Conservation (phyloP, 2,329 filamentous ascomycete genomes). For the Diaporthe vexans region DNA sequence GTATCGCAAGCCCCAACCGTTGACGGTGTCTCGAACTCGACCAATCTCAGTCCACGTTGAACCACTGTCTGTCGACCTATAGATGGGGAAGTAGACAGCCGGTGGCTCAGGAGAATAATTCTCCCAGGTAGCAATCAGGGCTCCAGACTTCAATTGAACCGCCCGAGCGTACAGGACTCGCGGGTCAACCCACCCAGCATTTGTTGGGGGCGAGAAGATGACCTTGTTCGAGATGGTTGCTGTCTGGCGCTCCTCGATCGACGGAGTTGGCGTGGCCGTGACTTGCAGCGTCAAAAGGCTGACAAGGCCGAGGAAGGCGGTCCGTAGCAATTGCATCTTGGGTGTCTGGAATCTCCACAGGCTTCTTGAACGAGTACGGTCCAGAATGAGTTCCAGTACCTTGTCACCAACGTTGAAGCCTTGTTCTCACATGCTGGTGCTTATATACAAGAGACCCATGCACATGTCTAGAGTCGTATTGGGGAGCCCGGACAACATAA, state of each 20-base stretch:
- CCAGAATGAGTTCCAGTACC: too few species aligned
- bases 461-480: background rate
- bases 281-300: slow-evolving; percentile 15
- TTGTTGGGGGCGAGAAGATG: slow-evolving; percentile 21
- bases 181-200: slow-evolving; percentile 48
- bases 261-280: slow-evolving; percentile 20
- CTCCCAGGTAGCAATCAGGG: slow-evolving; percentile 68
- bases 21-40: slow-evolving; percentile 72
- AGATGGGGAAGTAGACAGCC: slow-evolving; percentile 68
- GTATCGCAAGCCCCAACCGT: slow-evolving; percentile 76
- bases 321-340: slow-evolving; percentile 10
- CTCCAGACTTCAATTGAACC: slow-evolving; percentile 57
- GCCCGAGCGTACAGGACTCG: slow-evolving; percentile 60
- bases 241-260: slow-evolving; percentile 13
- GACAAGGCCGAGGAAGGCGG: slow-evolving; percentile 2
- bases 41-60: slow-evolving; percentile 74
- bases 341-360: background rate
- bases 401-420: too few species aligned
- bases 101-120: slow-evolving; percentile 71
- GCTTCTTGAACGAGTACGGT: background rate
- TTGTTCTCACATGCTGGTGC: too few species aligned
- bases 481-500: background rate
- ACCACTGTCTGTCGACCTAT: slow-evolving; percentile 65
- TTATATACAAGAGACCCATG: background rate
- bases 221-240: background rate